Conservation (phyloP, 345 rosid genomes). For the Camelina sativa region DNA sequence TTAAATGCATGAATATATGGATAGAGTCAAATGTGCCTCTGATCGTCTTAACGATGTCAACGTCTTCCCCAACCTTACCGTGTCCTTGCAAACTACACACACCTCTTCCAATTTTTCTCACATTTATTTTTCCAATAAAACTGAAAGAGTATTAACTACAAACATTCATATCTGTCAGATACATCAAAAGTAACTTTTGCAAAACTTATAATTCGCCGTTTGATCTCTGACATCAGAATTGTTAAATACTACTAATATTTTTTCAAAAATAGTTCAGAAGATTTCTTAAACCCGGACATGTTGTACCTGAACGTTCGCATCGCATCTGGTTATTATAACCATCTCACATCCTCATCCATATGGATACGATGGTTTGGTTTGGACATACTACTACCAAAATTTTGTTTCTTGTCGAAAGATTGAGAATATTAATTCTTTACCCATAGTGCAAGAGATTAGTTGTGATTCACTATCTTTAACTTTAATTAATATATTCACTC, state of each 20-base stretch:
- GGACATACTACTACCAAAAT: not conserved
- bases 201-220: too few species aligned
- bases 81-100: not conserved
- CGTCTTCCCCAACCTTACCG: too few species aligned
- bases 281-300: not conserved
- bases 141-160: too few species aligned
- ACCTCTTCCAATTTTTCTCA: not conserved
- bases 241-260: too few species aligned
- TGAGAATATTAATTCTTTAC: not conserved
- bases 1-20: constrained; percentile 19
- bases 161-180: not conserved
- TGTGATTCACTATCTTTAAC: too few species aligned
- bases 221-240: too few species aligned
- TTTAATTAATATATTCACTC: too few species aligned
- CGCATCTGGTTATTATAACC: not conserved
- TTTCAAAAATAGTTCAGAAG: not conserved
- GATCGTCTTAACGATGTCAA: constrained; percentile 16
- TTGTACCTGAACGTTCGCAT: not conserved
- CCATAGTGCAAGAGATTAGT: not conserved
- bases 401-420: not conserved
- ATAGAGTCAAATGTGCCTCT: not conserved
- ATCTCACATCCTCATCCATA: not conserved
- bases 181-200: too few species aligned
- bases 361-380: too few species aligned
- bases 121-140: too few species aligned